These are phyloP conservation scores for Globisporangium nunn DNA, from an alignment of 352 stramenopile genomes.

Conservation along the genomic window DNA sequence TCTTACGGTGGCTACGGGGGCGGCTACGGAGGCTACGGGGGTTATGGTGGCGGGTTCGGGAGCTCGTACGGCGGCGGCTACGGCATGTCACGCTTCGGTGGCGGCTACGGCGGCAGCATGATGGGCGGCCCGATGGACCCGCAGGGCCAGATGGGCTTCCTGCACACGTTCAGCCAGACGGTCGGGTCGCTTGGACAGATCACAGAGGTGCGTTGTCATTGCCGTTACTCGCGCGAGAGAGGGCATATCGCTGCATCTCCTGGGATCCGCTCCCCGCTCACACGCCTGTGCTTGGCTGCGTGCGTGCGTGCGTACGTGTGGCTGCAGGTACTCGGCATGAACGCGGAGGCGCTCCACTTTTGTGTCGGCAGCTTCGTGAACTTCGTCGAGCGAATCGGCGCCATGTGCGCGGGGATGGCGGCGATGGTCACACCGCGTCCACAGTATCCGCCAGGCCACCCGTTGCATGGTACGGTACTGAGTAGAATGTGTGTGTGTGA, in stretches of 20 bases:
- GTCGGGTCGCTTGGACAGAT: conserved; percentile 68
- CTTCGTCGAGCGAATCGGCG: conserved; percentile 77
- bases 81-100: conserved; percentile 21
- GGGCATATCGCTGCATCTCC: not conserved
- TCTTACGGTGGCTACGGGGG: conserved; percentile 20
- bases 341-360: conserved; percentile 68
- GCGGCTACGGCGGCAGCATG: conserved; percentile 16
- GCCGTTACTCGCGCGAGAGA: too few species aligned
- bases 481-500: not conserved
- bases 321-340: conserved; percentile 58
- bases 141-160: conserved; percentile 45
- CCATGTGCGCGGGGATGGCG: conserved; percentile 62
- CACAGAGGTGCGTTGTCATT: conserved; percentile 32
- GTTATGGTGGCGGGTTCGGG: conserved; percentile 11
- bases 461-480: conserved; percentile 39
- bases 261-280: not conserved
- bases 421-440: conserved; percentile 59
- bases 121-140: conserved; percentile 40
- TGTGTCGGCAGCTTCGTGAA: conserved; percentile 77
- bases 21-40: conserved; percentile 14
- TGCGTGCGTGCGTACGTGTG: not conserved
- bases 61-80: conserved; percentile 33
- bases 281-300: not conserved
- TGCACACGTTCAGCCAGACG: conserved; percentile 62
- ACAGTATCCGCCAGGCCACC: conserved; percentile 60